Conservation (phyloP, 345 rosid genomes). For the Raphanus sativus region DNA sequence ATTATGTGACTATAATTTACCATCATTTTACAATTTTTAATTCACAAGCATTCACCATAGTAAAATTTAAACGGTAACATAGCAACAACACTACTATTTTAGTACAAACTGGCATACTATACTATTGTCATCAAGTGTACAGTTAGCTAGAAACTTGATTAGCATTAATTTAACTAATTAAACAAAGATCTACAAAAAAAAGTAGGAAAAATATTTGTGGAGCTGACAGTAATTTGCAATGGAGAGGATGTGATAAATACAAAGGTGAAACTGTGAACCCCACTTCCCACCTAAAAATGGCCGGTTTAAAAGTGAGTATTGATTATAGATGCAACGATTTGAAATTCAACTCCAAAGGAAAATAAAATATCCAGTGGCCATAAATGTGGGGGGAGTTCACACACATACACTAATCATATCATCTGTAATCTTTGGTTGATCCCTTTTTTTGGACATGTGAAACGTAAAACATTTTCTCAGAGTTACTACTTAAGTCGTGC, state of each 20-base stretch:
- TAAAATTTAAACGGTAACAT: neutral
- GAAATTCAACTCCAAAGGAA: slow-evolving; percentile 5
- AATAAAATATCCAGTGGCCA: slow-evolving; percentile 15
- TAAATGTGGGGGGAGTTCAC: slow-evolving; percentile 18
- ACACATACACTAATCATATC: neutral
- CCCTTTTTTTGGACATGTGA: neutral
- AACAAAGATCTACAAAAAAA: neutral
- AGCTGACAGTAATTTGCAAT: slow-evolving; percentile 24
- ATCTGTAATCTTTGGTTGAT: neutral
- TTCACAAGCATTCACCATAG: neutral
- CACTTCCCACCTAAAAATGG: slow-evolving; percentile 44
- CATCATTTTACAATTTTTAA: neutral
- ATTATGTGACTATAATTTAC: neutral
- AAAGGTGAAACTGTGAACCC: slow-evolving; percentile 33
- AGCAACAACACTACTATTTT: neutral
- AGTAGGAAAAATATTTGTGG: neutral
- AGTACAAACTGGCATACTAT: neutral
- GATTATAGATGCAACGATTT: slow-evolving; percentile 32
- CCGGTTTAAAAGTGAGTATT: slow-evolving; percentile 41
- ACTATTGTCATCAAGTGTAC: neutral
- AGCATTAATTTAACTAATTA: neutral
- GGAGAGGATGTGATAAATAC: slow-evolving; percentile 31
- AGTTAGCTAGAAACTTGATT: neutral
- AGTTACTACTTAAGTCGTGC: slow-evolving; percentile 27
- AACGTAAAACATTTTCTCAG: slow-evolving; percentile 13